Evolutionary conservation across 495 filamentous ascomycete genomes (phyloP).

Genomic region (Cairneyella variabilis): DNA sequence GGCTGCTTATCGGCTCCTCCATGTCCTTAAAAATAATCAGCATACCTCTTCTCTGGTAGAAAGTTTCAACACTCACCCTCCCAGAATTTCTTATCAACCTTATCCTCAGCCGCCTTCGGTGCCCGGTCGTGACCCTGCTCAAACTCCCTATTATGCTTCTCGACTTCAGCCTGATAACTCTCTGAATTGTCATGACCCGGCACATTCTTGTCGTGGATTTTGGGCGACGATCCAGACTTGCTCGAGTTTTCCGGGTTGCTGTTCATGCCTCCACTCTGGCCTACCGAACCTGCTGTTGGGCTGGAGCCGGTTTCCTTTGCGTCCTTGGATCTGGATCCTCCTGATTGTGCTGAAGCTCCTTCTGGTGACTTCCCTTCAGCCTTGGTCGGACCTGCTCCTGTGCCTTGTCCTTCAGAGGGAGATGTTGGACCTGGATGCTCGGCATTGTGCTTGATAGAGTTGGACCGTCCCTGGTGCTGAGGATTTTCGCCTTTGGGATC

Average conservation of each 20-base stretch:
- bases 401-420: constrained; percentile 29
- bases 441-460: constrained; percentile 23
- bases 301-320: constrained; percentile 32
- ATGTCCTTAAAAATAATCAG: background rate
- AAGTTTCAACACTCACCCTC: constrained; percentile 20
- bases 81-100: constrained; percentile 49
- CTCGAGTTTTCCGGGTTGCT: too few species aligned
- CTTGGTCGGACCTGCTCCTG: constrained; percentile 26
- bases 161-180: constrained; percentile 46
- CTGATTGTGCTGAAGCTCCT: constrained; percentile 37
- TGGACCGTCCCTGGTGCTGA: constrained; percentile 27
- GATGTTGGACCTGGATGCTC: constrained; percentile 34
- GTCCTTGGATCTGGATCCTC: constrained; percentile 42
- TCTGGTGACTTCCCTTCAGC: constrained; percentile 32
- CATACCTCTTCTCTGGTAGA: background rate
- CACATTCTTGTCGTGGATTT: constrained; percentile 39
- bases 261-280: constrained; percentile 34
- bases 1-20: background rate
- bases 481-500: constrained; percentile 29
- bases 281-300: constrained; percentile 18
- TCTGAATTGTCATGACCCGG: constrained; percentile 36
- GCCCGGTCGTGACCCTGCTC: constrained; percentile 43
- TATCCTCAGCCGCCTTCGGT: constrained; percentile 33
- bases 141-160: constrained; percentile 48
- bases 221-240: too few species aligned